phyloP scores from a whole-genome alignment of 2,329 filamentous ascomycete genomes.

The Metarhizium anisopliae region DNA sequence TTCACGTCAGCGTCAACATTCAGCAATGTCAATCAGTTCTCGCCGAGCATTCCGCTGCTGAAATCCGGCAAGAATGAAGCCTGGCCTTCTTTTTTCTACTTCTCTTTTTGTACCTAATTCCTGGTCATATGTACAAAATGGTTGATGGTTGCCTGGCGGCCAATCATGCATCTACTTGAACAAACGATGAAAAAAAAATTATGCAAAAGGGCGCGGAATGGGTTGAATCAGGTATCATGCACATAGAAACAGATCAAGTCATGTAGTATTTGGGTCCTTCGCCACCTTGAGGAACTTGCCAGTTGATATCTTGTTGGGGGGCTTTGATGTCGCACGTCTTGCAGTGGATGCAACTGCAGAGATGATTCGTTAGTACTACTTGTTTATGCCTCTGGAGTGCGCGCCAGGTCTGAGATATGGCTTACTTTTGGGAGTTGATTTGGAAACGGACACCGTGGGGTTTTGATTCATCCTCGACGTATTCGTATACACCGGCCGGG shows the following conservation, averaged over 20 bases:
- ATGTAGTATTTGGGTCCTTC: slow-evolving; percentile 67
- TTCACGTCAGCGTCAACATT: neutral
- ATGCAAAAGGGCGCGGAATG: neutral
- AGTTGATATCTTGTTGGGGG: slow-evolving; percentile 93
- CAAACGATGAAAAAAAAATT: neutral
- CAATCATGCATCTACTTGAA: slow-evolving; percentile 1
- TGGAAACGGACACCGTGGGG: slow-evolving; percentile 87
- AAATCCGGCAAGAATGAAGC: neutral
- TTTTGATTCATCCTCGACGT: slow-evolving; percentile 85
- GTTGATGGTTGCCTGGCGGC: slow-evolving; percentile 1
- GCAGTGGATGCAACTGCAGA: slow-evolving; percentile 84
- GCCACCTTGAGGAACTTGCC: slow-evolving; percentile 88
- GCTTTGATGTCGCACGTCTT: slow-evolving; percentile 99
- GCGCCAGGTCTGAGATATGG: slow-evolving; percentile 15
- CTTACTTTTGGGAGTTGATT: slow-evolving; percentile 96
- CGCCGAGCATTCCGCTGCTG: neutral
- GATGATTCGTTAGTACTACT: slow-evolving; percentile 1
- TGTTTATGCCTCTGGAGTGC: neutral
- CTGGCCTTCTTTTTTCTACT: neutral
- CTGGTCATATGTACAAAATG: neutral
- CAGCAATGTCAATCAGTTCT: neutral
- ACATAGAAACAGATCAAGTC: slow-evolving; percentile 31
- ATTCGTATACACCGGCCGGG: slow-evolving; percentile 95
- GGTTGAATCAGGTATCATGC: slow-evolving; percentile 14
- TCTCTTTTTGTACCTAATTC: neutral